Evolutionary conservation across 2,329 filamentous ascomycete species (phyloP).

Genomic region (Alternaria longipes): DNA sequence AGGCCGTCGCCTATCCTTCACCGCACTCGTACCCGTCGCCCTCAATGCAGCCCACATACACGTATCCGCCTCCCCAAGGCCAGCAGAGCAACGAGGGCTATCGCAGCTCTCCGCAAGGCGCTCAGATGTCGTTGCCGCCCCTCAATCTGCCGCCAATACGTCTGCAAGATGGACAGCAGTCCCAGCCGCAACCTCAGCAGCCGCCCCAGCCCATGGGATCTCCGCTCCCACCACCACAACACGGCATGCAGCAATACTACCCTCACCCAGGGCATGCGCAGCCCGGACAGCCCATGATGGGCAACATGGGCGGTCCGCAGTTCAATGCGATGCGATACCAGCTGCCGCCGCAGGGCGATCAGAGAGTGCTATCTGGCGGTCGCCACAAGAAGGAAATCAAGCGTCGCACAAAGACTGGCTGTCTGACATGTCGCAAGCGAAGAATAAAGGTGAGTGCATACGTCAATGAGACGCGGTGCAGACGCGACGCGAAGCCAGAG

Average conservation of each 20-base stretch:
- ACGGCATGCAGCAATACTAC: slow-evolving; percentile 63
- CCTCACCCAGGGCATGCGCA: slow-evolving; percentile 51
- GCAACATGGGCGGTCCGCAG: slow-evolving; percentile 59
- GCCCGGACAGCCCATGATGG: slow-evolving; percentile 61
- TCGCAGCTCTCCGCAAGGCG: slow-evolving; percentile 57
- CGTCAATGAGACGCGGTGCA: slow-evolving; percentile 36
- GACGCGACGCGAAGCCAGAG: slow-evolving; percentile 39
- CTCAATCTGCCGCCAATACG: slow-evolving; percentile 63
- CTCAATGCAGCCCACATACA: slow-evolving; percentile 60
- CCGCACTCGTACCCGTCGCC: slow-evolving; percentile 62
- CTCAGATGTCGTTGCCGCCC: slow-evolving; percentile 56
- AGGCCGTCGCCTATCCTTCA: slow-evolving; percentile 54
- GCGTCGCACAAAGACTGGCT: slow-evolving; percentile 77
- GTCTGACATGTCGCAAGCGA: slow-evolving; percentile 65
- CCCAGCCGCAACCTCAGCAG: slow-evolving; percentile 39
- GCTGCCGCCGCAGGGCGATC: slow-evolving; percentile 60
- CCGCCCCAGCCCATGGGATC: slow-evolving; percentile 60
- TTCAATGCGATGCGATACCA: slow-evolving; percentile 63
- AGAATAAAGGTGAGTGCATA: slow-evolving; percentile 72
- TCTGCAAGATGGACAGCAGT: slow-evolving; percentile 56
- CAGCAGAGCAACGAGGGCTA: slow-evolving; percentile 54
- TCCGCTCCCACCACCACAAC: slow-evolving; percentile 63
- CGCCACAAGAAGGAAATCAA: slow-evolving; percentile 79
- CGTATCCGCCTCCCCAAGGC: slow-evolving; percentile 56
- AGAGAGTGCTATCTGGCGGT: slow-evolving; percentile 67